phyloP scores from a whole-genome alignment of 257 asterid genomes.

The Penstemon eatonii region DNA sequence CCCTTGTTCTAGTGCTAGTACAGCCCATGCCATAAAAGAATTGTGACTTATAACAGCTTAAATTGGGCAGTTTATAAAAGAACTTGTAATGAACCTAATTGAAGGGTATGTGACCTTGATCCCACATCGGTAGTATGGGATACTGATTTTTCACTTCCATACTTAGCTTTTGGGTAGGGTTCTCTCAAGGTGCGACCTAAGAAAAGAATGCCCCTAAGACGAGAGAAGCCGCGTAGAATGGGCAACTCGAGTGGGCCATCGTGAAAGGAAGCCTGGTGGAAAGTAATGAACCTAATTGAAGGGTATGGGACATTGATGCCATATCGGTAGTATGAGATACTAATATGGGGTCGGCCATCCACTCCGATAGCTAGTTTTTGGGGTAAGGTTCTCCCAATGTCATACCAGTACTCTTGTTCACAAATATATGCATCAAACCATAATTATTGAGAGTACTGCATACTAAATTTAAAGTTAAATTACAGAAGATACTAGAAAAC shows the following conservation, averaged over 20 bases:
- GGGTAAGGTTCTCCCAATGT: too few relatives aligned
- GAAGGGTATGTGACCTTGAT: background rate
- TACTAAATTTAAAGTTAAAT: conserved; percentile 7
- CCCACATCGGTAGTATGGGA: too few relatives aligned
- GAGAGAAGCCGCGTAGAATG: too few relatives aligned
- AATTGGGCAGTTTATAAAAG: background rate
- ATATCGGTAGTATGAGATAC: too few relatives aligned
- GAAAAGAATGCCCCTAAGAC: too few relatives aligned
- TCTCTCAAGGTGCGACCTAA: too few relatives aligned
- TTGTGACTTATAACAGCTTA: background rate
- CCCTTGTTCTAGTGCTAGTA: background rate
- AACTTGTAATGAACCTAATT: background rate
- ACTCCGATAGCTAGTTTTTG: too few relatives aligned
- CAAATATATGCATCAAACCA: background rate
- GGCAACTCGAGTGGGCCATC: too few relatives aligned
- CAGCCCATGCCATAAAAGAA: background rate
- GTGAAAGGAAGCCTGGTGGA: too few relatives aligned
- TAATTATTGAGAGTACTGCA: background rate
- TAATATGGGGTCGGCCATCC: too few relatives aligned
- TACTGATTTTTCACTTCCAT: too few relatives aligned
- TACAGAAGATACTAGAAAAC: background rate
- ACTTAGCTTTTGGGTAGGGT: too few relatives aligned
- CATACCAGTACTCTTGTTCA: background rate
- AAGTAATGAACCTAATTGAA: background rate
- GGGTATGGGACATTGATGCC: background rate